phyloP scores from a whole-genome alignment of 805 yeast species.

The Torulaspora maleeae region DNA sequence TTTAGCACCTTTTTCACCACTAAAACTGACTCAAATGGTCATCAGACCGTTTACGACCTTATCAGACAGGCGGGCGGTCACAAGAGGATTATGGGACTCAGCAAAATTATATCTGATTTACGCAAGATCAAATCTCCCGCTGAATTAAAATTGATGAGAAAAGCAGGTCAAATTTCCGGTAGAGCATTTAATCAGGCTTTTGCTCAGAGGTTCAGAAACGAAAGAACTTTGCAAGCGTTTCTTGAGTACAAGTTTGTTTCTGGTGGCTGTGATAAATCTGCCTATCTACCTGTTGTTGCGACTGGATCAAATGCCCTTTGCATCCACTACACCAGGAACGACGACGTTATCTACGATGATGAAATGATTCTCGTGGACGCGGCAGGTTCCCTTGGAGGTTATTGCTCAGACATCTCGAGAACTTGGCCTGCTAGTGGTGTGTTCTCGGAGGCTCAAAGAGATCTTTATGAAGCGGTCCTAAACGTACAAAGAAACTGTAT shows the following conservation, averaged over 20 bases:
- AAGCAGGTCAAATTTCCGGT: slow-evolving; percentile 78
- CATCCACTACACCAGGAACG: slow-evolving; percentile 91
- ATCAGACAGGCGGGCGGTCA: slow-evolving; percentile 26
- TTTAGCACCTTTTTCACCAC: slow-evolving; percentile 33
- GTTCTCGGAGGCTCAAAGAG: slow-evolving; percentile 75
- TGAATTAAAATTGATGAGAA: slow-evolving; percentile 74
- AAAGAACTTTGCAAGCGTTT: slow-evolving; percentile 72
- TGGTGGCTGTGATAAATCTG: slow-evolving; percentile 86
- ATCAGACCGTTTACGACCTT: slow-evolving; percentile 29
- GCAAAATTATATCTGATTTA: slow-evolving; percentile 26
- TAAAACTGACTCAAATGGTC: slow-evolving; percentile 23
- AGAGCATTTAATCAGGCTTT: slow-evolving; percentile 81
- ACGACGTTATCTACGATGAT: slow-evolving; percentile 67
- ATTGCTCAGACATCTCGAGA: slow-evolving; percentile 91
- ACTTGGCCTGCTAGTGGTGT: slow-evolving; percentile 87
- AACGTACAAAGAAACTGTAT: slow-evolving; percentile 79
- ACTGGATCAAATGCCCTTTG: slow-evolving; percentile 86
- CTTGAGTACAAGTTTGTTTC: slow-evolving; percentile 76
- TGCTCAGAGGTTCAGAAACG: slow-evolving; percentile 60
- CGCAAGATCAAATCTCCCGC: slow-evolving; percentile 70
- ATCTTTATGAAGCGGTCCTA: slow-evolving; percentile 82
- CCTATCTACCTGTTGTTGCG: slow-evolving; percentile 95
- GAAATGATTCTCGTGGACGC: slow-evolving; percentile 93
- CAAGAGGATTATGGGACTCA: slow-evolving; percentile 34
- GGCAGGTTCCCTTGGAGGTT: slow-evolving; percentile 89